Evolutionary conservation across 1,284 basidiomycete genomes (phyloP).

Genomic region (Rhodotorula sp.): DNA sequence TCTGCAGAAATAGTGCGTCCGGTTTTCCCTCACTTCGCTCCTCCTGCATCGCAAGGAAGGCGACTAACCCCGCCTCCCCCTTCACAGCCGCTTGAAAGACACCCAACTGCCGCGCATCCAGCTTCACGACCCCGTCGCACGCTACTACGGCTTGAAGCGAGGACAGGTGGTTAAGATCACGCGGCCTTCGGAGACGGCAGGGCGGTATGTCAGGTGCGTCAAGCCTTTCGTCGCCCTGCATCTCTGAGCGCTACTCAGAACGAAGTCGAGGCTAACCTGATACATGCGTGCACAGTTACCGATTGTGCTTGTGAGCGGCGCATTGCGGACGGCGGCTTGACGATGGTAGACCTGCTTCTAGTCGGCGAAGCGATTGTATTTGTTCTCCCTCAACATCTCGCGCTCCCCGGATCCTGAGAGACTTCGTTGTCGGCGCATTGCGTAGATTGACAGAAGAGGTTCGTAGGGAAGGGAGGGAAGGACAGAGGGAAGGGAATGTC

Average conservation of each 20-base stretch:
- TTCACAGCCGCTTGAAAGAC: slow-evolving; percentile 86
- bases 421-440: too few species aligned
- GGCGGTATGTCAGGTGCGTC: slow-evolving; percentile 84
- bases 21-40: neutral
- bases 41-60: neutral
- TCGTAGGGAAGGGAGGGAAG: too few species aligned
- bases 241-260: neutral
- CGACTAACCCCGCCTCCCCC: neutral
- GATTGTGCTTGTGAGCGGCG: slow-evolving; percentile 21
- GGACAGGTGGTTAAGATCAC: slow-evolving; percentile 99
- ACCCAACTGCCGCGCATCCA: slow-evolving; percentile 97
- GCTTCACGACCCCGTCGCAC: slow-evolving; percentile 89
- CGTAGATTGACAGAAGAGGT: too few species aligned
- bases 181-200: slow-evolving; percentile 91
- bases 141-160: slow-evolving; percentile 92
- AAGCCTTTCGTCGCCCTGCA: slow-evolving; percentile 38
- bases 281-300: slow-evolving; percentile 5
- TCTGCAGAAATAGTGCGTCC: slow-evolving; percentile 87
- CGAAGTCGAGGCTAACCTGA: too few species aligned
- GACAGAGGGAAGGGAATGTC: too few species aligned
- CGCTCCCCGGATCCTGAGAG: neutral
- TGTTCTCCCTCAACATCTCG: neutral
- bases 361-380: neutral
- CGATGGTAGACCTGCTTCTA: neutral
- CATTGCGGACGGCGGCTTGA: neutral